These are phyloP conservation scores for Taphrina deformans DNA, from an alignment of 1,139 yeast species.

Conservation along the genomic window DNA sequence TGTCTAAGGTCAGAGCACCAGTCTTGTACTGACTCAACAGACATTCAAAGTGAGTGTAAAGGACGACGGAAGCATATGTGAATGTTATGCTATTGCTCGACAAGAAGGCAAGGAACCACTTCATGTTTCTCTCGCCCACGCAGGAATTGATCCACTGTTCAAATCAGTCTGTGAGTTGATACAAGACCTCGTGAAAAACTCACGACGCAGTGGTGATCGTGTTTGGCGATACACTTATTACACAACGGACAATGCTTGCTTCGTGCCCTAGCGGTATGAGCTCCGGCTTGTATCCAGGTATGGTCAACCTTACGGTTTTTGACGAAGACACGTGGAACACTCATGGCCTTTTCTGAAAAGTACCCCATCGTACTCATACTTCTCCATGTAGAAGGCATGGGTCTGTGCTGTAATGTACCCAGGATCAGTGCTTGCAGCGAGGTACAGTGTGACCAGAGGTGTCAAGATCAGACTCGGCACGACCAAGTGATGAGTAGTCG, in stretches of 20 bases:
- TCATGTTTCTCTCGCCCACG: slow-evolving; percentile 73
- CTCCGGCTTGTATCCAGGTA: neutral
- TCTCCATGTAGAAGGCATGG: slow-evolving; percentile 41
- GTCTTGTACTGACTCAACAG: neutral
- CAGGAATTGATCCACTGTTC: slow-evolving; percentile 86
- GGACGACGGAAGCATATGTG: slow-evolving; percentile 56
- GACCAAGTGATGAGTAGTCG: slow-evolving; percentile 45
- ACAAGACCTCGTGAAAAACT: neutral
- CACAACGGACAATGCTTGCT: slow-evolving; percentile 87
- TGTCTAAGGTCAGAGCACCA: neutral
- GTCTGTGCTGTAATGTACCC: slow-evolving; percentile 49
- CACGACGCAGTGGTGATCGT: slow-evolving; percentile 77
- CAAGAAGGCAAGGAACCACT: slow-evolving; percentile 67
- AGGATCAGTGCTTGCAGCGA: slow-evolving; percentile 59
- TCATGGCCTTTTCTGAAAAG: slow-evolving; percentile 50
- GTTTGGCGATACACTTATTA: slow-evolving; percentile 61
- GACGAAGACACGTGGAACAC: slow-evolving; percentile 62
- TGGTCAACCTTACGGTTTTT: slow-evolving; percentile 53
- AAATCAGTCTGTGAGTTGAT: neutral
- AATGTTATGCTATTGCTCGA: slow-evolving; percentile 36
- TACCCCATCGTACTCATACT: slow-evolving; percentile 56
- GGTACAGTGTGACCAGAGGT: slow-evolving; percentile 50
- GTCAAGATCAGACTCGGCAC: slow-evolving; percentile 43
- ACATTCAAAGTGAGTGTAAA: slow-evolving; percentile 44
- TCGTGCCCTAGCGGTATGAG: slow-evolving; percentile 53